Conservation (phyloP, 2,329 filamentous ascomycete genomes). For the Hypomyces rosellus region DNA sequence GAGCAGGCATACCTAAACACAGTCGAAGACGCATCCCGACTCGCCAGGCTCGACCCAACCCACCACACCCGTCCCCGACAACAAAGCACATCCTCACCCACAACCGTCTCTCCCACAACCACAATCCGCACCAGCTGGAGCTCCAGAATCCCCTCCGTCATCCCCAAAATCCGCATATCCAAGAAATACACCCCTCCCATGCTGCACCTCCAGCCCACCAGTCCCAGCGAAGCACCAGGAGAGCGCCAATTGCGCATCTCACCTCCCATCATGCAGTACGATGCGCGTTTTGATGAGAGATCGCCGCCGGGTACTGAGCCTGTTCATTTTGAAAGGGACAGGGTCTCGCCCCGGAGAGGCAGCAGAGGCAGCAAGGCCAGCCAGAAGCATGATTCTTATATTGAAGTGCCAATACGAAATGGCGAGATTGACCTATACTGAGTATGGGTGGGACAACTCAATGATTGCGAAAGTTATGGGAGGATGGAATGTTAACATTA, state of each 20-base stretch:
- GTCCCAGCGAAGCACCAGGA: constrained; percentile 19
- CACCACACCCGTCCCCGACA: constrained; percentile 1
- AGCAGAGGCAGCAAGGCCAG: neutral
- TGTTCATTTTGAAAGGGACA: constrained; percentile 5
- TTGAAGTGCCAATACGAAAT: constrained; percentile 28
- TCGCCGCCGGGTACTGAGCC: constrained; percentile 2
- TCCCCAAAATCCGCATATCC: constrained; percentile 33
- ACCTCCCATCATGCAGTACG: constrained; percentile 21
- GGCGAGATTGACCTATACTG: constrained; percentile 32
- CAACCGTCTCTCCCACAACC: neutral
- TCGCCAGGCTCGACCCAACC: neutral
- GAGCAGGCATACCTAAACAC: constrained; percentile 31
- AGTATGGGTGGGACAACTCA: neutral
- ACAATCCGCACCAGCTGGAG: constrained; percentile 2
- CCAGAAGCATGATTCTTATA: constrained; percentile 10
- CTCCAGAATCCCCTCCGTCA: constrained; percentile 29
- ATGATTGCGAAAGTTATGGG: neutral
- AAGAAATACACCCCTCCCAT: constrained; percentile 29
- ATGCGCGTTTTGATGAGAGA: constrained; percentile 21
- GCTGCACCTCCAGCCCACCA: constrained; percentile 11
- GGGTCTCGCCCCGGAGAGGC: neutral
- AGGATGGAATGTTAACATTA: neutral
- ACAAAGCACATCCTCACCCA: constrained; percentile 2
- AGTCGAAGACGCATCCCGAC: constrained; percentile 19
- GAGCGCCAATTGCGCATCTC: constrained; percentile 25